phyloP scores from a whole-genome alignment of 2,329 filamentous ascomycete species.

The Niveomyces coronatus region DNA sequence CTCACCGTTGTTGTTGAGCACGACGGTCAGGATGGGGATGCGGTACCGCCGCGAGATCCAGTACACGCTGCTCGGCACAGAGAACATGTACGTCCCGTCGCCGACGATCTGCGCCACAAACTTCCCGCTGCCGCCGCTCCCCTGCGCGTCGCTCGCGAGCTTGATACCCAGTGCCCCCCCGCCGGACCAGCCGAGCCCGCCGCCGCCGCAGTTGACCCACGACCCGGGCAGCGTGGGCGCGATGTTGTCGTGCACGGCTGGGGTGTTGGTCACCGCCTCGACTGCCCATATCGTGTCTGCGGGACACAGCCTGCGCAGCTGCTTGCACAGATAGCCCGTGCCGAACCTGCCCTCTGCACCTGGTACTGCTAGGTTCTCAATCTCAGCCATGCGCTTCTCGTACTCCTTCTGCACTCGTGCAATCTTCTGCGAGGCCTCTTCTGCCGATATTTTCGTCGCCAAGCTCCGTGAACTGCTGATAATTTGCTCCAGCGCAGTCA shows the following conservation, averaged over 20 bases:
- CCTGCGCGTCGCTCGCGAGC: constrained; percentile 45
- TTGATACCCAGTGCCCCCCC: constrained; percentile 69
- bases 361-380: constrained; percentile 47
- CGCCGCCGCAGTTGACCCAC: constrained; percentile 75
- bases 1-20: constrained; percentile 46
- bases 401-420: constrained; percentile 31
- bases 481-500: constrained; percentile 58
- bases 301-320: constrained; percentile 23
- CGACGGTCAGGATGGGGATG: constrained; percentile 44
- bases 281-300: constrained; percentile 60
- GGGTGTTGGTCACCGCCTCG: constrained; percentile 66
- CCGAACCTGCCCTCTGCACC: constrained; percentile 43
- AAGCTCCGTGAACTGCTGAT: constrained; percentile 46
- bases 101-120: constrained; percentile 47
- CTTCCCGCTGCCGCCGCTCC: constrained; percentile 34
- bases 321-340: constrained; percentile 29
- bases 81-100: constrained; percentile 47
- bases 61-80: constrained; percentile 43
- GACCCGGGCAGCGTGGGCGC: constrained; percentile 56
- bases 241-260: constrained; percentile 59
- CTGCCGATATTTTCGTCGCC: constrained; percentile 23
- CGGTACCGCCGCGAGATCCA: constrained; percentile 45
- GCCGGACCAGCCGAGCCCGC: constrained; percentile 72
- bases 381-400: constrained; percentile 45
- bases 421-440: constrained; percentile 4